These are phyloP conservation scores for Infundibulicybe gibba DNA, from an alignment of 768 basidiomycete species.

Conservation along the genomic window DNA sequence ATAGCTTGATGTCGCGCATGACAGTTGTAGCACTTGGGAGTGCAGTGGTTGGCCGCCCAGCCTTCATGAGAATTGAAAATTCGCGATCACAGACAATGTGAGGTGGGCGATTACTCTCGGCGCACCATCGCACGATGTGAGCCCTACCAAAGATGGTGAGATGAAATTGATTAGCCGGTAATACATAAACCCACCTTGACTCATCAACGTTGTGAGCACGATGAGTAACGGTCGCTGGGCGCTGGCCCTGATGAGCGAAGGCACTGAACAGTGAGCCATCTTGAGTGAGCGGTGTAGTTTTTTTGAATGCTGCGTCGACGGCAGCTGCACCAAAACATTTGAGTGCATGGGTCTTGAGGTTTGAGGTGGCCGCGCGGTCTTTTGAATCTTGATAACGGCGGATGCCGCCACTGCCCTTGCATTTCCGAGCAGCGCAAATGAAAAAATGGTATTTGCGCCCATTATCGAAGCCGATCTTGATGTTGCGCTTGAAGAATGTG, in stretches of 20 bases:
- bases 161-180: background rate
- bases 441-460: no score
- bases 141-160: constrained; percentile 1
- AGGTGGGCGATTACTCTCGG: background rate
- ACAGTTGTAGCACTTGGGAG: constrained; percentile 3
- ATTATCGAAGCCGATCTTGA: no score
- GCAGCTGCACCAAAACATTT: constrained; percentile 20
- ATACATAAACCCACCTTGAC: constrained; percentile 13
- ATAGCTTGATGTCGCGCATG: constrained; percentile 1
- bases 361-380: constrained; percentile 12
- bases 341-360: constrained; percentile 19
- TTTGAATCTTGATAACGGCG: constrained; percentile 7
- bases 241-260: constrained; percentile 19
- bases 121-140: constrained; percentile 1
- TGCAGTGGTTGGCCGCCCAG: background rate
- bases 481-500: no score
- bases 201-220: constrained; percentile 15
- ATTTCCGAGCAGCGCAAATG: no score
- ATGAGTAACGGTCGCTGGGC: constrained; percentile 20
- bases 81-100: background rate
- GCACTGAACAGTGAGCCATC: constrained; percentile 17
- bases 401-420: background rate
- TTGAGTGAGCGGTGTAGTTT: constrained; percentile 1
- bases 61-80: background rate
- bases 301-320: constrained; percentile 1